A percentile compares a stretch with the other conserved stretches of the same genome.
phyloP scores from a whole-genome alignment of 164 flowering plant genomes.

The grape (Vitis vinifera) region ASM3070453v1 NC_081814.1:5016001-5016500 shows the following conservation, averaged over 20 bases:
- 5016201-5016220: too few relatives aligned
- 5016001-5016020: conserved; percentile 28
- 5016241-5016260: conserved; percentile 11
- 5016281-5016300: conserved; percentile 3
- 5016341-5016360: conserved; percentile 1
- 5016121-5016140: not conserved
- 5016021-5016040: conserved; percentile 22
- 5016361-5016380: not conserved
- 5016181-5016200: not conserved
- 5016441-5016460: too few relatives aligned
- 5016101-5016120: conserved; percentile 13
- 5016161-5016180: not conserved
- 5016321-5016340: not conserved
- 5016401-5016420: conserved; percentile 2
- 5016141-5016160: not conserved
- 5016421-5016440: not conserved
- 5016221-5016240: not conserved
- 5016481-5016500: too few relatives aligned
- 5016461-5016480: too few relatives aligned
- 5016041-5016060: conserved; percentile 13
- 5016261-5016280: conserved; percentile 6
- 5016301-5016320: not conserved
- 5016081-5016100: conserved; percentile 15
- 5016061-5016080: conserved; percentile 14
- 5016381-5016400: not conserved